Percentiles rank a stretch among this genome's conserved stretches.
Conservation (phyloP, 805 yeast genomes). For the Metschnikowia kofuensis region DNA sequence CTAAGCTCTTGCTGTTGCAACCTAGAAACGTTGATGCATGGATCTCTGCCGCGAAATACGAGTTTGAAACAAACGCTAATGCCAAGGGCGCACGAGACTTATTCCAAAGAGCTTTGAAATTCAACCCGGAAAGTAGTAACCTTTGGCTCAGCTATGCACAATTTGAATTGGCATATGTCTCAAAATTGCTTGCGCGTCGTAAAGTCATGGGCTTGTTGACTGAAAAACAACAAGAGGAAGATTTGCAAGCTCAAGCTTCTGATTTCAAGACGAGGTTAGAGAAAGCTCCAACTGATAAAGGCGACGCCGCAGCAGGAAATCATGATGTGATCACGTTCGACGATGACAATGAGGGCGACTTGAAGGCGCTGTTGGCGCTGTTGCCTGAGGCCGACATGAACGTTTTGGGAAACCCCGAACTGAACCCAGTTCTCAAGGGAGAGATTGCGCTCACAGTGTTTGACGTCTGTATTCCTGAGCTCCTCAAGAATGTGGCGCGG, state of each 20-base stretch:
- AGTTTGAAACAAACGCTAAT: slow-evolving; percentile 83
- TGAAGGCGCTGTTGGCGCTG: slow-evolving; percentile 61
- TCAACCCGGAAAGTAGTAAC: slow-evolving; percentile 67
- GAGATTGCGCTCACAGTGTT: slow-evolving; percentile 44
- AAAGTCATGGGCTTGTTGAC: slow-evolving; percentile 75
- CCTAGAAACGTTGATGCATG: slow-evolving; percentile 90
- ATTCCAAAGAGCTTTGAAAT: slow-evolving; percentile 79
- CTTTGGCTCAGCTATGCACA: slow-evolving; percentile 87
- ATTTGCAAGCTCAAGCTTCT: slow-evolving; percentile 35
- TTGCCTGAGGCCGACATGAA: slow-evolving; percentile 86
- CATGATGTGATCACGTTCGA: slow-evolving; percentile 43
- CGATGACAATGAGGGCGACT: slow-evolving; percentile 40
- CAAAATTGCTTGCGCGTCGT: slow-evolving; percentile 81
- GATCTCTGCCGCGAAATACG: slow-evolving; percentile 94
- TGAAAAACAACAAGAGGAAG: slow-evolving; percentile 61
- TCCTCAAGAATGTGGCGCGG: slow-evolving; percentile 24
- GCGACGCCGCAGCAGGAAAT: slow-evolving; percentile 19
- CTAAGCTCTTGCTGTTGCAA: slow-evolving; percentile 76
- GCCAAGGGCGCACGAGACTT: slow-evolving; percentile 85
- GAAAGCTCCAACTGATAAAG: slow-evolving; percentile 15
- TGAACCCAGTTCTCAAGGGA: slow-evolving; percentile 67
- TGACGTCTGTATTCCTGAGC: slow-evolving; percentile 34
- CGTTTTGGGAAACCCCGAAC: slow-evolving; percentile 81
- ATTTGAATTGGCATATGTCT: slow-evolving; percentile 81
- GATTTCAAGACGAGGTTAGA: slow-evolving; percentile 24